Percentiles rank a stretch among this genome's conserved stretches.
These are phyloP conservation scores for Geosmithia putterillii DNA, from an alignment of 2,329 filamentous ascomycete genomes.

Conservation along the genomic window DNA sequence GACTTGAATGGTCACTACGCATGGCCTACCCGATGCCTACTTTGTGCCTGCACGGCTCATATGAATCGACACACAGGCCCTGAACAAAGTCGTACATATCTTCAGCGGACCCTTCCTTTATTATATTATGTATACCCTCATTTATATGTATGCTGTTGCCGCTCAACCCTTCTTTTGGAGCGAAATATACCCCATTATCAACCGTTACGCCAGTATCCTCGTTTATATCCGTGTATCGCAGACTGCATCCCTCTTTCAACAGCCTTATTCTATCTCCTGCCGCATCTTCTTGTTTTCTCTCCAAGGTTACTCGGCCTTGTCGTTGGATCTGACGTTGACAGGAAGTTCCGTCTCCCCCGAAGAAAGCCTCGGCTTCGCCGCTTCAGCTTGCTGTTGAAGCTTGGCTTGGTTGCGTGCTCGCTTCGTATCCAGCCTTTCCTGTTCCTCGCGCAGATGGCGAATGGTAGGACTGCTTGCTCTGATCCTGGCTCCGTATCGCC, in stretches of 20 bases:
- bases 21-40: no score
- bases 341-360: background rate
- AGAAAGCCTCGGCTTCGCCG: background rate
- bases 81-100: no score
- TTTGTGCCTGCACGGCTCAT: no score
- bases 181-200: background rate
- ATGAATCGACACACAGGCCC: no score
- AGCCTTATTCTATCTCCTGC: background rate
- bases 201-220: background rate
- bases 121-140: background rate
- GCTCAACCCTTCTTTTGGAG: background rate
- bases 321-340: background rate
- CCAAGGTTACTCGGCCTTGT: background rate
- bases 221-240: background rate
- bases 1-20: background rate
- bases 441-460: constrained; percentile 24
- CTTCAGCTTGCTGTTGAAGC: constrained; percentile 1
- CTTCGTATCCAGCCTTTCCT: constrained; percentile 13
- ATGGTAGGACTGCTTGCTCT: constrained; percentile 37
- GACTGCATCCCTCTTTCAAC: background rate
- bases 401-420: constrained; percentile 10
- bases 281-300: background rate
- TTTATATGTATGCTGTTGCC: background rate
- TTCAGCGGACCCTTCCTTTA: no score
- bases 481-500: constrained; percentile 44